phyloP scores from a whole-genome alignment of 768 basidiomycete species.

The Psilocybe cubensis region DNA sequence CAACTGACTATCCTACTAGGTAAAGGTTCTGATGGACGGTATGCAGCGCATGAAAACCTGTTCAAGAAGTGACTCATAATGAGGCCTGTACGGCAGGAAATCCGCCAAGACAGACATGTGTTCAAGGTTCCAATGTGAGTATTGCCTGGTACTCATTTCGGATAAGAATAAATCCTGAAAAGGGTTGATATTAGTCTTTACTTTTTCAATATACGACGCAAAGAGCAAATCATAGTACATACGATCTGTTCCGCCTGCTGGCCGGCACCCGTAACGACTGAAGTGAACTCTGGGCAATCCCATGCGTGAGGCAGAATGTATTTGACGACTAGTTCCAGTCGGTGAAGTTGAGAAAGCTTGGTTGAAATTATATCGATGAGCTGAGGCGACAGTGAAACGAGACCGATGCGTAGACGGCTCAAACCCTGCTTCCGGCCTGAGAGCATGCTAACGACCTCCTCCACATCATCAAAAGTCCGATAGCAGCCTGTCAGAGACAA shows the following conservation, averaged over 20 bases:
- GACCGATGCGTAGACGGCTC: constrained; percentile 39
- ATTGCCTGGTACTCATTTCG: constrained; percentile 35
- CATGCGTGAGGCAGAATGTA: constrained; percentile 37
- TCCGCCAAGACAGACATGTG: constrained; percentile 36
- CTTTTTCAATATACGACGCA: constrained; percentile 4
- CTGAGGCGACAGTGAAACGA: constrained; percentile 43
- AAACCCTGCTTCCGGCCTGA: constrained; percentile 25
- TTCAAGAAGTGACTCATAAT: constrained; percentile 32
- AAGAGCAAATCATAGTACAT: constrained; percentile 11
- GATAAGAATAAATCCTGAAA: constrained; percentile 37
- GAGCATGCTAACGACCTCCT: constrained; percentile 30
- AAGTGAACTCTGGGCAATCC: constrained; percentile 14
- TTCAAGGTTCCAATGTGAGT: constrained; percentile 35
- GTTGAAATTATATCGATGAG: constrained; percentile 44
- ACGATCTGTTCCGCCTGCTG: constrained; percentile 33
- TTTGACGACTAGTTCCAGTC: constrained; percentile 42
- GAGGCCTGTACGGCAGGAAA: constrained; percentile 31
- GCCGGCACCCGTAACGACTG: constrained; percentile 5
- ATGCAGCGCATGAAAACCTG: constrained; percentile 36
- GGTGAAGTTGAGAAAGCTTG: constrained; percentile 35
- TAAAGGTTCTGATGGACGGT: constrained; percentile 30
- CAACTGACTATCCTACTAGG: constrained; percentile 13
- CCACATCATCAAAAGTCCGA: constrained; percentile 39
- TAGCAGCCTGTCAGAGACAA: constrained; percentile 44
- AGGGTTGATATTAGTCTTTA: background rate